A percentile compares a stretch with the other conserved stretches of the same genome.
phyloP scores from a whole-genome alignment of 2,329 filamentous ascomycete species.

The Penicillium sp. region DNA sequence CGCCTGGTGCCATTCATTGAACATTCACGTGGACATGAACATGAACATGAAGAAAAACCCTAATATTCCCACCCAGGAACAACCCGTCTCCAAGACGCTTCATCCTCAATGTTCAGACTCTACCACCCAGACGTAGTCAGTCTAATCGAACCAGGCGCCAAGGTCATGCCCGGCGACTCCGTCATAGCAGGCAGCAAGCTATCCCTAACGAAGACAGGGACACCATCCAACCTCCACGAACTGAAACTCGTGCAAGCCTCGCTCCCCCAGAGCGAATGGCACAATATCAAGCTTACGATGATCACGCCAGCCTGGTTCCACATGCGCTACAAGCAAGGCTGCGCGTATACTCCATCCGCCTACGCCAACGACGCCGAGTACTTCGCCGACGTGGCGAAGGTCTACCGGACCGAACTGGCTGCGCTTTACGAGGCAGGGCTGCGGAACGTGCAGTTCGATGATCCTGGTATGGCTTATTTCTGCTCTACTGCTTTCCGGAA shows the following conservation, averaged over 20 bases:
- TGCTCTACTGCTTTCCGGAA: constrained; percentile 67
- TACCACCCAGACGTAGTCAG: constrained; percentile 30
- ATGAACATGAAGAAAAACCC: neutral
- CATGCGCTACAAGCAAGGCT: constrained; percentile 55
- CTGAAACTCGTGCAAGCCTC: constrained; percentile 20
- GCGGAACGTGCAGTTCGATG: constrained; percentile 64
- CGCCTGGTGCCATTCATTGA: too few relatives aligned
- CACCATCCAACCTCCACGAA: constrained; percentile 24
- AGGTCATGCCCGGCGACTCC: constrained; percentile 29
- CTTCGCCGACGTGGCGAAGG: constrained; percentile 61
- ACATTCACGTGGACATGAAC: too few relatives aligned
- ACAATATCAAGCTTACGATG: constrained; percentile 65
- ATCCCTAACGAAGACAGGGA: constrained; percentile 16
- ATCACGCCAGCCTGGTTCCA: constrained; percentile 68
- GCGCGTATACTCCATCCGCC: constrained; percentile 54
- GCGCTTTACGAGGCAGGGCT: constrained; percentile 60
- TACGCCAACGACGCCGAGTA: constrained; percentile 59
- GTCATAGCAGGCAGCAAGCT: constrained; percentile 27
- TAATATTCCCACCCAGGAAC: constrained; percentile 54
- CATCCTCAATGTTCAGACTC: constrained; percentile 28
- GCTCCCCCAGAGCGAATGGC: constrained; percentile 57
- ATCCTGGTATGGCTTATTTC: constrained; percentile 67
- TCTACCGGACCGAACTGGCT: constrained; percentile 59
- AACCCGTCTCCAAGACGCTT: constrained; percentile 25
- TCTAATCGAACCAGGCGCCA: constrained; percentile 26